A percentile compares a stretch with the other conserved stretches of the same genome.
phyloP scores from a whole-genome alignment of 163 green algal species.

The Chlamydomonas reinhardtii region DNA sequence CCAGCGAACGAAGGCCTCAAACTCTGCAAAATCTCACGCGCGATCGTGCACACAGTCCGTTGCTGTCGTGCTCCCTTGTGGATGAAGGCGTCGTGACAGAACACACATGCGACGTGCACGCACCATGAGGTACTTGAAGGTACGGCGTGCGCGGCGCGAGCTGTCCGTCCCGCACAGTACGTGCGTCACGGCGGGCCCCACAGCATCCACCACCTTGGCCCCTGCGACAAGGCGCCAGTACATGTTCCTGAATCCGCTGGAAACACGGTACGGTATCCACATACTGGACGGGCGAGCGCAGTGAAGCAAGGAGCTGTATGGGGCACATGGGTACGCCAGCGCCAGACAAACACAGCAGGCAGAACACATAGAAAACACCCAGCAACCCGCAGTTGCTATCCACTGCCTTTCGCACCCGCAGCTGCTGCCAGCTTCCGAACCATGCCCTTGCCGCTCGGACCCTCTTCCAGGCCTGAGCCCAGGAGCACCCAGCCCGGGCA shows the following conservation, averaged over 20 bases:
- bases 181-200: conserved; percentile 50
- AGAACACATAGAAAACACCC: neutral
- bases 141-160: conserved; percentile 50
- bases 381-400: neutral
- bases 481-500: conserved; percentile 24
- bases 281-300: too few relatives aligned
- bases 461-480: conserved; percentile 27
- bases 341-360: too few relatives aligned
- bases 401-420: neutral
- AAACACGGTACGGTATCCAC: neutral
- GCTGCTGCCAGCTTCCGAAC: conserved; percentile 19
- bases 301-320: neutral
- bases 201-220: conserved; percentile 37
- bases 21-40: too few relatives aligned
- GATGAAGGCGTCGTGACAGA: too few relatives aligned
- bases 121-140: conserved; percentile 68
- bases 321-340: neutral
- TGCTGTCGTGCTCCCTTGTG: too few relatives aligned
- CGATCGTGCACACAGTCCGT: too few relatives aligned
- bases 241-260: neutral
- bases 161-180: conserved; percentile 63
- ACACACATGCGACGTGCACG: too few relatives aligned
- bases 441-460: conserved; percentile 18
- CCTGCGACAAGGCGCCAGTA: conserved; percentile 13
- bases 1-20: too few relatives aligned